A percentile compares a stretch with the other conserved stretches of the same genome.
These are phyloP conservation scores for Solanum okadae DNA, from an alignment of 257 asterid genomes.

Conservation along the genomic window DNA sequence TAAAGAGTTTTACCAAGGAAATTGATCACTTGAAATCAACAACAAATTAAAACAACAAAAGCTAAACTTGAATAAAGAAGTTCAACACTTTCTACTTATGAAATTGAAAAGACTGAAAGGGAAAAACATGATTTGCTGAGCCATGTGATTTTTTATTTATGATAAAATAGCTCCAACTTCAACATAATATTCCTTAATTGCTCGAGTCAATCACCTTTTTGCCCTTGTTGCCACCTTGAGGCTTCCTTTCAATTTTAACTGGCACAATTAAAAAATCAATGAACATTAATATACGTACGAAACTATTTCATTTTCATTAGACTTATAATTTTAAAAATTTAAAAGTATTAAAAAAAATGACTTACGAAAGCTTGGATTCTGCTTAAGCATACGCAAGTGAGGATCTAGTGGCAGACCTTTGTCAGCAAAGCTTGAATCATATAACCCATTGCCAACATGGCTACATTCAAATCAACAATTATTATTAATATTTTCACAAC, in stretches of 20 bases:
- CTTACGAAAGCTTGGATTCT: not conserved
- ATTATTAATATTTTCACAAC: not conserved
- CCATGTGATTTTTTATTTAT: too few relatives aligned
- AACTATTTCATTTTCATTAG: not conserved
- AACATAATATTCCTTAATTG: not conserved
- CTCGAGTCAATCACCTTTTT: not conserved
- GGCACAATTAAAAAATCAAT: not conserved
- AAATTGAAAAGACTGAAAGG: not conserved
- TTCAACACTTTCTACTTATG: not conserved
- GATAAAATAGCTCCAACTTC: not conserved
- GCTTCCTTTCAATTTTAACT: not conserved
- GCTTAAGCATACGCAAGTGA: not conserved
- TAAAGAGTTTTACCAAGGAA: not conserved
- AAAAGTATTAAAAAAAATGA: not conserved
- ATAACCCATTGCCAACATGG: not conserved
- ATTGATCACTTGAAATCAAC: not conserved
- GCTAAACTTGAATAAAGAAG: not conserved
- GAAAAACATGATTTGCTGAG: not conserved
- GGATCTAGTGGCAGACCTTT: not conserved
- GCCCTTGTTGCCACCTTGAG: not conserved
- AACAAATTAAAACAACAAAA: not conserved
- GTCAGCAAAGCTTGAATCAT: not conserved
- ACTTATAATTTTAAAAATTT: not conserved
- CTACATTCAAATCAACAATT: not conserved
- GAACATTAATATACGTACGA: not conserved